These are phyloP conservation scores for Ambrosia hybrid DNA, from an alignment of 140 eudicot species.

Conservation along the genomic window DNA sequence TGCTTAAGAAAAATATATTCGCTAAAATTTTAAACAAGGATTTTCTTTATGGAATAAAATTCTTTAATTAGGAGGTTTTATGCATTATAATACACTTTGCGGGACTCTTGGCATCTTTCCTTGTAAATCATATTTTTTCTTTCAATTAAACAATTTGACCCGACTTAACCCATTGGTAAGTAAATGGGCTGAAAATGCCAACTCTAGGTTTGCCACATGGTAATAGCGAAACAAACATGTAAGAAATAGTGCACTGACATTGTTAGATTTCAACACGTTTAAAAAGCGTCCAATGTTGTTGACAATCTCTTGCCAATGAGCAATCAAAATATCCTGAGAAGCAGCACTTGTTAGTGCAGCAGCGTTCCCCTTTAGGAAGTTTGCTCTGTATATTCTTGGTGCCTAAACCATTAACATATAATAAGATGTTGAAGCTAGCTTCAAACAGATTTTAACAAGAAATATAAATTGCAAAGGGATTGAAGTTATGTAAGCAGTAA, in stretches of 20 bases:
- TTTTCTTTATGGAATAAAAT: no score
- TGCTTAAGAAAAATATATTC: no score
- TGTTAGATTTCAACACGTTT: conserved; percentile 68
- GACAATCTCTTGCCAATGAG: conserved; percentile 95
- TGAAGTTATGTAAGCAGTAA: no score
- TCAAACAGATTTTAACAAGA: no score
- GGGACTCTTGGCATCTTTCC: no score
- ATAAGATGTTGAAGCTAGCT: neutral
- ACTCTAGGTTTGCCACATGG: no score
- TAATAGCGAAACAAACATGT: neutral
- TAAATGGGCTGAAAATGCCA: no score
- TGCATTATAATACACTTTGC: no score
- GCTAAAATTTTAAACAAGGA: neutral
- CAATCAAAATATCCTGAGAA: conserved; percentile 69
- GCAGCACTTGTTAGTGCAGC: conserved; percentile 67
- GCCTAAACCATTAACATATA: conserved; percentile 53
- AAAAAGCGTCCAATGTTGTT: conserved; percentile 76
- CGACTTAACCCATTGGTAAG: no score
- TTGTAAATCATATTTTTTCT: no score
- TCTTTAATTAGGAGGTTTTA: no score
- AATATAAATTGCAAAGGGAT: neutral
- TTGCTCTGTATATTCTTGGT: conserved; percentile 70
- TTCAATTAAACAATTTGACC: no score
- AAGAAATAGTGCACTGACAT: conserved; percentile 41
- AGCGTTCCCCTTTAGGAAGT: conserved; percentile 72